phyloP scores from a whole-genome alignment of 192 early-diverging fungal genomes.

The Lobosporangium transversale region DNA sequence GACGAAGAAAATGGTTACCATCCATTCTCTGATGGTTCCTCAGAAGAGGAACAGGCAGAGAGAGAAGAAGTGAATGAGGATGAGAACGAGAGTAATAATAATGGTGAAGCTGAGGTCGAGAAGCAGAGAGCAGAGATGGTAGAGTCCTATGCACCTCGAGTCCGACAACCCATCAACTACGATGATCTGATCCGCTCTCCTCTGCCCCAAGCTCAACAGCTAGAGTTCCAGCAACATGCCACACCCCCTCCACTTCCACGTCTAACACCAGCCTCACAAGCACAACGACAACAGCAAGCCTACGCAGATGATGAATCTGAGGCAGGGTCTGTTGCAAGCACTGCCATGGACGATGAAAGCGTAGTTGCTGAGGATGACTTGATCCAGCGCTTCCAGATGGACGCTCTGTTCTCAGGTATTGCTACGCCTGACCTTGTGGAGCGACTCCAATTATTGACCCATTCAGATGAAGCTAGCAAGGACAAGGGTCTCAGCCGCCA shows the following conservation, averaged over 20 bases:
- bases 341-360: constrained; percentile 4
- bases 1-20: constrained; percentile 9
- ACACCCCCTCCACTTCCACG: background rate
- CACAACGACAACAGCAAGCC: background rate
- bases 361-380: constrained; percentile 21
- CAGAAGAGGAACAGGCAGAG: background rate
- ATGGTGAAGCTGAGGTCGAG: too few relatives aligned
- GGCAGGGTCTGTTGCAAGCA: background rate
- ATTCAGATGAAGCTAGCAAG: too few relatives aligned
- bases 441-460: too few relatives aligned
- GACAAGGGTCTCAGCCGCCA: too few relatives aligned
- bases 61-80: background rate
- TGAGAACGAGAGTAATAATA: background rate
- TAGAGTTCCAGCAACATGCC: background rate
- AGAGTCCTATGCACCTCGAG: background rate
- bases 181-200: background rate
- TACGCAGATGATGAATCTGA: background rate
- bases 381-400: constrained; percentile 2
- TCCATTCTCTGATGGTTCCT: too few relatives aligned
- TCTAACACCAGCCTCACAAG: background rate
- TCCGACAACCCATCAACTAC: background rate
- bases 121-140: background rate
- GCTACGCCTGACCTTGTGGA: too few relatives aligned
- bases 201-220: background rate
- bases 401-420: background rate